Conservation (phyloP, 2,329 filamentous ascomycete species). For the Phaeosphaeria sp. region DNA sequence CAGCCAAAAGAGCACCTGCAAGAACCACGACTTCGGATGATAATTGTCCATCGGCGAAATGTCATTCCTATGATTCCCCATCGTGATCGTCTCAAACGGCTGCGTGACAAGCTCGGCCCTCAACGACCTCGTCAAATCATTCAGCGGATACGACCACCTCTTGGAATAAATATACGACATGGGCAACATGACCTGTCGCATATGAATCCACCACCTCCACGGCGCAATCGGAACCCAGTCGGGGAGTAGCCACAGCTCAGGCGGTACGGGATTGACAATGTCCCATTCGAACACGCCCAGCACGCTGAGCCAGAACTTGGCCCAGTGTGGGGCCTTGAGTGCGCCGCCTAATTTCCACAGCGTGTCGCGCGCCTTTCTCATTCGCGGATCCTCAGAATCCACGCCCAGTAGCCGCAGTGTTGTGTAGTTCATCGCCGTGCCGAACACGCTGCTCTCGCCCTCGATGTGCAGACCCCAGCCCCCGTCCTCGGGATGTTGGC, state of each 20-base stretch:
- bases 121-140: constrained; percentile 73
- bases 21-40: constrained; percentile 85
- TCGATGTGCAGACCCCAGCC: constrained; percentile 98
- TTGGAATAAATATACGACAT: constrained; percentile 93
- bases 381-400: constrained; percentile 79
- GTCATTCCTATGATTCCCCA: constrained; percentile 78
- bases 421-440: constrained; percentile 87
- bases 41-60: constrained; percentile 86
- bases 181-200: constrained; percentile 92
- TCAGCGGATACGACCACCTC: constrained; percentile 78
- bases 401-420: constrained; percentile 81
- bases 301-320: constrained; percentile 92
- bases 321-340: constrained; percentile 86
- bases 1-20: constrained; percentile 80
- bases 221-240: constrained; percentile 90
- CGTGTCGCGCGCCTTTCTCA: constrained; percentile 83
- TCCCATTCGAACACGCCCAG: constrained; percentile 88
- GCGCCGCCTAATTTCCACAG: constrained; percentile 88
- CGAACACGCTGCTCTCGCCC: constrained; percentile 89
- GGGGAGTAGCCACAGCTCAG: constrained; percentile 90
- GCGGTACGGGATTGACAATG: constrained; percentile 90
- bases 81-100: constrained; percentile 79
- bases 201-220: constrained; percentile 98
- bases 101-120: constrained; percentile 84
- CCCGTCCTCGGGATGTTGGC: constrained; percentile 86